Percentiles rank a stretch among this genome's conserved stretches.
Evolutionary conservation across 306 rosid species (phyloP).

Genomic region (Canavalia gladiata): DNA sequence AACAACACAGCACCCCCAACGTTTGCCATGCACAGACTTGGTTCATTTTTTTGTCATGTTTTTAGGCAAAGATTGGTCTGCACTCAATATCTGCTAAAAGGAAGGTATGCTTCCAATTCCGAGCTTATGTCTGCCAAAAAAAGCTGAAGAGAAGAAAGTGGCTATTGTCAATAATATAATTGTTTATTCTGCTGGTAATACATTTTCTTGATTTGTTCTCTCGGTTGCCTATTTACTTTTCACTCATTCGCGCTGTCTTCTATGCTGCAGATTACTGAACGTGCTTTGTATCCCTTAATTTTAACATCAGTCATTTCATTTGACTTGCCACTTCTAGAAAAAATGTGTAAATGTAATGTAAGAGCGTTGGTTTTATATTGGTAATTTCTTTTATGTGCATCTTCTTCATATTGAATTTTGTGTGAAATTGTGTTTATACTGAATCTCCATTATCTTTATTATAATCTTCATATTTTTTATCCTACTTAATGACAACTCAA

Average conservation of each 20-base stretch:
- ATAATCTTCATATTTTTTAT: slow-evolving; percentile 23
- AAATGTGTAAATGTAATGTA: slow-evolving; percentile 73
- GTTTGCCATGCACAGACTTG: too few relatives aligned
- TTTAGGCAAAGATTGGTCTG: too few relatives aligned
- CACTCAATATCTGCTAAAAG: too few relatives aligned
- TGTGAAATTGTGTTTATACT: slow-evolving; percentile 18
- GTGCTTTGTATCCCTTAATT: slow-evolving; percentile 73
- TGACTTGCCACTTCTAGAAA: slow-evolving; percentile 90
- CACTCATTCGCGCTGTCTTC: slow-evolving; percentile 14
- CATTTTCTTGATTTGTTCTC: slow-evolving; percentile 3
- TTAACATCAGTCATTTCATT: slow-evolving; percentile 87
- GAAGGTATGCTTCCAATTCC: too few relatives aligned
- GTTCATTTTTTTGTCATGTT: too few relatives aligned
- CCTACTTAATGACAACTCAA: slow-evolving; percentile 37
- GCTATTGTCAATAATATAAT: slow-evolving; percentile 28
- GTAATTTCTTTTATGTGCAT: slow-evolving; percentile 34
- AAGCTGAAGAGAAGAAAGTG: slow-evolving; percentile 17
- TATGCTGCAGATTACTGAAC: slow-evolving; percentile 83
- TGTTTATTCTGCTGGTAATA: slow-evolving; percentile 30
- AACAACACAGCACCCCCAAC: too few relatives aligned
- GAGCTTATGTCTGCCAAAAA: too few relatives aligned
- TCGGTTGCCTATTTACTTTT: slow-evolving; percentile 25
- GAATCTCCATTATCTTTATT: slow-evolving; percentile 16
- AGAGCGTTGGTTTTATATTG: slow-evolving; percentile 50
- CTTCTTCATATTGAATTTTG: slow-evolving; percentile 16